These are phyloP conservation scores for Mucor indicus DNA, from an alignment of 371 early-diverging fungal species.

Conservation along the genomic window DNA sequence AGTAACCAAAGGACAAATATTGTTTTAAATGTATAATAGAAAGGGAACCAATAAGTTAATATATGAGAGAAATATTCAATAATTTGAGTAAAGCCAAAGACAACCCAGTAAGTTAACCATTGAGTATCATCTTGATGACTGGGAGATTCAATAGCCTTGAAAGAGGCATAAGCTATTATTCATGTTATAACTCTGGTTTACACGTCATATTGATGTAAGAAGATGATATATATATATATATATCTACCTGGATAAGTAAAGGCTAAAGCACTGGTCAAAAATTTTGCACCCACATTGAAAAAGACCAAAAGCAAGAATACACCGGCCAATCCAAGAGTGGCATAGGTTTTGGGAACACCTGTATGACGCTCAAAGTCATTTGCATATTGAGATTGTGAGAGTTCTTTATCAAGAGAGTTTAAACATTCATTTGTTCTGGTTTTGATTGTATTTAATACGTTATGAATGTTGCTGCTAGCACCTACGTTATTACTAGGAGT, in stretches of 20 bases:
- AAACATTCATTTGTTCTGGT: slow-evolving; percentile 3
- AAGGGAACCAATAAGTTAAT: slow-evolving; percentile 87
- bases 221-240: background rate
- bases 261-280: slow-evolving; percentile 80
- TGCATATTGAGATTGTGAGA: slow-evolving; percentile 64
- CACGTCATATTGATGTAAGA: slow-evolving; percentile 2
- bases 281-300: slow-evolving; percentile 81
- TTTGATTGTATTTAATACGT: background rate
- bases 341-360: slow-evolving; percentile 81
- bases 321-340: slow-evolving; percentile 58
- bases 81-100: slow-evolving; percentile 83
- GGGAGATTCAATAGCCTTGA: slow-evolving; percentile 86
- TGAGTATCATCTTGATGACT: slow-evolving; percentile 82
- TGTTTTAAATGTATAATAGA: slow-evolving; percentile 95
- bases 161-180: slow-evolving; percentile 84
- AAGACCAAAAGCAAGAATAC: slow-evolving; percentile 73
- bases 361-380: slow-evolving; percentile 68
- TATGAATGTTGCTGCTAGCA: background rate
- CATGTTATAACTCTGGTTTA: too few relatives aligned
- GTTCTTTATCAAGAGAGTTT: slow-evolving; percentile 64
- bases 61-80: slow-evolving; percentile 85
- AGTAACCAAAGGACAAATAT: slow-evolving; percentile 80
- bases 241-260: slow-evolving; percentile 87
- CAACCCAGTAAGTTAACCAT: slow-evolving; percentile 87
- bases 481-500: too few relatives aligned